Conservation (phyloP, 345 rosid genomes). For the Barbarea vulgaris region DNA sequence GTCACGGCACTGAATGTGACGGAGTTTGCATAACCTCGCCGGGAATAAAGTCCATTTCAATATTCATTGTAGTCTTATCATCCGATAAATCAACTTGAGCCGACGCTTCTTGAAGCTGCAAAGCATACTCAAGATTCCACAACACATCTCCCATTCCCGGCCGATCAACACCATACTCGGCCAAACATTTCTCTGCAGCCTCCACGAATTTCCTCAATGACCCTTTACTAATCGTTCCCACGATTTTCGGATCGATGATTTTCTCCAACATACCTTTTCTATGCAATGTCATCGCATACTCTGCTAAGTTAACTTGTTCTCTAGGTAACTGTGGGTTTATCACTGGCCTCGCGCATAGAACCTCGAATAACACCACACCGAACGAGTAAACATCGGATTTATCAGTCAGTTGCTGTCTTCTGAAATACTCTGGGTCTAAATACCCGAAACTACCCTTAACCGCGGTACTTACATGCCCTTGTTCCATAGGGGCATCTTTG, state of each 20-base stretch:
- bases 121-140: slow-evolving; percentile 83
- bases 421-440: slow-evolving; percentile 83
- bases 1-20: slow-evolving; percentile 20
- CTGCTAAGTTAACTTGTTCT: slow-evolving; percentile 78
- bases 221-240: slow-evolving; percentile 49
- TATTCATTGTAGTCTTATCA: slow-evolving; percentile 44
- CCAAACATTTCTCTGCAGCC: slow-evolving; percentile 86
- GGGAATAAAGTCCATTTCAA: slow-evolving; percentile 17
- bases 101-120: slow-evolving; percentile 76
- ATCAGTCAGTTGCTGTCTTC: slow-evolving; percentile 79
- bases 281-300: slow-evolving; percentile 77
- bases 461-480: slow-evolving; percentile 80
- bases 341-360: slow-evolving; percentile 74
- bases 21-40: slow-evolving; percentile 29
- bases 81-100: slow-evolving; percentile 46
- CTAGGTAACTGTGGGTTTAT: slow-evolving; percentile 63
- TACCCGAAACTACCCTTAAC: slow-evolving; percentile 93
- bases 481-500: slow-evolving; percentile 69
- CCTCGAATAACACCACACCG: slow-evolving; percentile 84
- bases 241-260: slow-evolving; percentile 63
- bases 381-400: slow-evolving; percentile 91
- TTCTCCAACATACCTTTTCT: slow-evolving; percentile 61
- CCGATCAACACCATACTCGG: slow-evolving; percentile 79
- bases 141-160: slow-evolving; percentile 86
- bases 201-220: slow-evolving; percentile 67